These are phyloP conservation scores for Oryza nivara DNA, from an alignment of 176 grass and related monocot genomes.

Conservation along the genomic window DNA sequence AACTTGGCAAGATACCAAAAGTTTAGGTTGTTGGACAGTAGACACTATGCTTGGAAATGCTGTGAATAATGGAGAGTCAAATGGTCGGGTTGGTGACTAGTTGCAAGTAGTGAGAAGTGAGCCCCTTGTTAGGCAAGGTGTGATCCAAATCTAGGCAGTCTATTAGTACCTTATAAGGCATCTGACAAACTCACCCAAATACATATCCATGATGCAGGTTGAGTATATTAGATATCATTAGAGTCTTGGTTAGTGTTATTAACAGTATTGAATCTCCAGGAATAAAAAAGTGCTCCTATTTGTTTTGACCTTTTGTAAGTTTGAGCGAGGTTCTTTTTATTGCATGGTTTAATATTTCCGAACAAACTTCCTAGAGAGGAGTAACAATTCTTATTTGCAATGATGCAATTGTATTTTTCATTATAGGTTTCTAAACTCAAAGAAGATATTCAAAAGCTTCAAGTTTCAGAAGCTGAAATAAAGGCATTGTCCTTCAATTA, in stretches of 20 bases:
- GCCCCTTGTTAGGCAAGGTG: not conserved
- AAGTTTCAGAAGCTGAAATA: slow-evolving; percentile 87
- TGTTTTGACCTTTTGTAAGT: not conserved
- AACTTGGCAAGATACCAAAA: not conserved
- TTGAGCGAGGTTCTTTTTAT: not conserved
- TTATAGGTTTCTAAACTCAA: slow-evolving; percentile 79
- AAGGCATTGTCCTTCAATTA: slow-evolving; percentile 95
- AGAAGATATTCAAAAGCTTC: slow-evolving; percentile 85
- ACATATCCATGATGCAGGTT: not conserved
- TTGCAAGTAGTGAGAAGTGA: not conserved
- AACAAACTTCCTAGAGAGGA: slow-evolving; percentile 15
- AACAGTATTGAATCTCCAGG: not conserved
- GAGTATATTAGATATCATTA: not conserved
- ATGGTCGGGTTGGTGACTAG: not conserved
- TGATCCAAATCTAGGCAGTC: not conserved
- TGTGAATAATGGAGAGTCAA: not conserved
- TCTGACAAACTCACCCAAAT: not conserved
- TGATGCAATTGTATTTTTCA: slow-evolving; percentile 15
- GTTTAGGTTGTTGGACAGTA: not conserved
- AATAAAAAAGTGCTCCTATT: slow-evolving; percentile 5
- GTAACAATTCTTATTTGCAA: not conserved
- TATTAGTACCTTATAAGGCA: not conserved
- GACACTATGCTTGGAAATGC: not conserved
- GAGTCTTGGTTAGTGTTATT: not conserved
- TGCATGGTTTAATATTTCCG: slow-evolving; percentile 23